A percentile compares a stretch with the other conserved stretches of the same genome.
Evolutionary conservation across 352 stramenopile genomes (phyloP).

Genomic region (Globisporangium apiculatum): DNA sequence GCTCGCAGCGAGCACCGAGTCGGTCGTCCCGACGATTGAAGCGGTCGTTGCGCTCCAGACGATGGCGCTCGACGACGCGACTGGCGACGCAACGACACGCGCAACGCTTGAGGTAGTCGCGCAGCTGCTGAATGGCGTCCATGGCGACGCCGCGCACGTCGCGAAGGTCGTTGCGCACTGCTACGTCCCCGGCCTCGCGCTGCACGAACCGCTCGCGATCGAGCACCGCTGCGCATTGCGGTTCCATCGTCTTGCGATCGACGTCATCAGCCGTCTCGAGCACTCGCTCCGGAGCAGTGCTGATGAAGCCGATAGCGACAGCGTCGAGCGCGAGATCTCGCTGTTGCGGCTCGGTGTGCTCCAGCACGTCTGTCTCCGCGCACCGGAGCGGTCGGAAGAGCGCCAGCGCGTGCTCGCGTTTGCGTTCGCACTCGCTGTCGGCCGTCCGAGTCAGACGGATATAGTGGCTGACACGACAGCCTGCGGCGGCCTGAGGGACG

Average conservation of each 20-base stretch:
- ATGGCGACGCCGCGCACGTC: slow-evolving; percentile 50
- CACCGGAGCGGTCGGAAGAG: slow-evolving; percentile 65
- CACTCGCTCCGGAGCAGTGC: slow-evolving; percentile 6
- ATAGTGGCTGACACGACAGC: too few species aligned
- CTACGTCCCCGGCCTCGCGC: slow-evolving; percentile 61
- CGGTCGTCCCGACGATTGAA: slow-evolving; percentile 68
- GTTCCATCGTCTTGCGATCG: slow-evolving; percentile 62
- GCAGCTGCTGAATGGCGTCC: slow-evolving; percentile 32
- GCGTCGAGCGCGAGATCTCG: slow-evolving; percentile 27
- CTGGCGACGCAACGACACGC: slow-evolving; percentile 22
- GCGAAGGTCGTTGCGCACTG: slow-evolving; percentile 57
- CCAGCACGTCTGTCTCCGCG: slow-evolving; percentile 74
- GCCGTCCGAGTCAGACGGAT: slow-evolving; percentile 9
- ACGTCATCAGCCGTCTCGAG: slow-evolving; percentile 40
- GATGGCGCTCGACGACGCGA: slow-evolving; percentile 29
- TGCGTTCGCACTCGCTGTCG: slow-evolving; percentile 33
- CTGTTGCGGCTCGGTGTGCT: slow-evolving; percentile 46
- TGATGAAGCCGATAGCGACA: slow-evolving; percentile 26
- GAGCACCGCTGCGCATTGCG: slow-evolving; percentile 45
- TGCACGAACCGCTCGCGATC: slow-evolving; percentile 52
- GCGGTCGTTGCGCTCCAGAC: slow-evolving; percentile 56
- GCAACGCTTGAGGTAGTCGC: slow-evolving; percentile 43
- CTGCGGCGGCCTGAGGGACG: slow-evolving; percentile 25
- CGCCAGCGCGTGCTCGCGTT: slow-evolving; percentile 57
- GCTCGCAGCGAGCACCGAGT: slow-evolving; percentile 59